Evolutionary conservation across 164 flowering plant genomes (phyloP).

Genomic region (Buxus sempervirens): DNA sequence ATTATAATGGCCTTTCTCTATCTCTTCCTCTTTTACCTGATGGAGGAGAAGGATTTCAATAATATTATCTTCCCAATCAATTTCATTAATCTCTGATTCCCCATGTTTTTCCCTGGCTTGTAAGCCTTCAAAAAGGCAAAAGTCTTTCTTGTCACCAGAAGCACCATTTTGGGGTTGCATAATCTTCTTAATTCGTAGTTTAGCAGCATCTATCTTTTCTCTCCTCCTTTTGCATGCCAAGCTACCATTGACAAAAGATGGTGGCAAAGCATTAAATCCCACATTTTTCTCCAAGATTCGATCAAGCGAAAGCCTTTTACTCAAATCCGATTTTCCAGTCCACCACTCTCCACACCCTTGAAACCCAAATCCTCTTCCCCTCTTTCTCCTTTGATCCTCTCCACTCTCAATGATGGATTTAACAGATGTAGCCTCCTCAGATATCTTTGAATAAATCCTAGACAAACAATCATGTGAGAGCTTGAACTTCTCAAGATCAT

Average conservation of each 20-base stretch:
- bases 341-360: constrained; percentile 43
- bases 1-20: constrained; percentile 78
- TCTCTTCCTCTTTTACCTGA: constrained; percentile 72
- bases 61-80: constrained; percentile 83
- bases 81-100: constrained; percentile 15
- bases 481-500: constrained; percentile 18
- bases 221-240: constrained; percentile 43
- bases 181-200: constrained; percentile 47
- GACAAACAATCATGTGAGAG: constrained; percentile 39
- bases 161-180: constrained; percentile 33
- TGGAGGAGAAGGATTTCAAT: constrained; percentile 84
- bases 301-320: constrained; percentile 49
- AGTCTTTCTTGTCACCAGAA: constrained; percentile 11
- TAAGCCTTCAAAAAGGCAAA: constrained; percentile 11
- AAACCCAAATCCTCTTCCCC: constrained; percentile 18
- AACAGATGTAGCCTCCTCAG: constrained; percentile 16
- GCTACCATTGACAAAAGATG: constrained; percentile 58
- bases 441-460: constrained; percentile 26
- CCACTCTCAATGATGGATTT: constrained; percentile 17
- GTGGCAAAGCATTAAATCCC: constrained; percentile 63
- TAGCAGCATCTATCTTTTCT: constrained; percentile 72
- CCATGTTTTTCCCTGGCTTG: constrained; percentile 17
- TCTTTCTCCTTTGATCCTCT: constrained; percentile 17
- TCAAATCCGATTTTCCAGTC: constrained; percentile 57
- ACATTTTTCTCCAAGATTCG: constrained; percentile 56